Evolutionary conservation across 768 basidiomycete species (phyloP).

Genomic region (Tricholoma terreum): DNA sequence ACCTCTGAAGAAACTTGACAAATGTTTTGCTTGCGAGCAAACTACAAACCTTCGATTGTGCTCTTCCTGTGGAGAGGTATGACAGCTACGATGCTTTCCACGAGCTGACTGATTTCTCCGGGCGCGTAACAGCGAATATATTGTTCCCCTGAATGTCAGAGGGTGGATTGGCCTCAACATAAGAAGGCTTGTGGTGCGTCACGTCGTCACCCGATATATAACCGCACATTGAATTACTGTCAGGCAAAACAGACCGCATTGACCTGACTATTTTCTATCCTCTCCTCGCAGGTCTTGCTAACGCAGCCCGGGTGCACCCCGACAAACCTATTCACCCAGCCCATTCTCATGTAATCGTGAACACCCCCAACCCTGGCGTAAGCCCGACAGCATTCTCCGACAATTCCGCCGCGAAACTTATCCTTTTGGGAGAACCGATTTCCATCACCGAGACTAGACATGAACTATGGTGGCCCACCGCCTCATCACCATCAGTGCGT

Average conservation of each 20-base stretch:
- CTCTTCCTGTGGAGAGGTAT: slow-evolving; percentile 15
- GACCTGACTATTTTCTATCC: slow-evolving; percentile 30
- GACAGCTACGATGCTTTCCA: neutral
- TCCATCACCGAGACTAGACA: neutral
- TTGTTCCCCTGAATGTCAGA: neutral
- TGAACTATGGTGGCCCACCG: slow-evolving; percentile 28
- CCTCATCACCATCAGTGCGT: slow-evolving; percentile 17
- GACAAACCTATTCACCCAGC: slow-evolving; percentile 21
- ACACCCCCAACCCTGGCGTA: slow-evolving; percentile 20
- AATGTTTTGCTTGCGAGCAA: slow-evolving; percentile 7
- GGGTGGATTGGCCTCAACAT: neutral
- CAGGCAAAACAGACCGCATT: slow-evolving; percentile 25
- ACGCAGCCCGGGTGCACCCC: slow-evolving; percentile 15
- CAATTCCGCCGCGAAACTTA: slow-evolving; percentile 22
- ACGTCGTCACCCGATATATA: neutral
- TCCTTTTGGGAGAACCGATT: slow-evolving; percentile 27
- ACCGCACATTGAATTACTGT: no score
- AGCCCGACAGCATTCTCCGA: slow-evolving; percentile 19
- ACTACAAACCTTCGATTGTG: slow-evolving; percentile 7
- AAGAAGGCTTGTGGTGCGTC: neutral
- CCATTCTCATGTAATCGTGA: slow-evolving; percentile 25
- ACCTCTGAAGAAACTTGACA: slow-evolving; percentile 10
- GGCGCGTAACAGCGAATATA: neutral
- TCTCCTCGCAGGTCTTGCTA: slow-evolving; percentile 27
- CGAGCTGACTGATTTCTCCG: neutral